Conservation (phyloP, 148 eudicot species). For the Diospyros lotus region DNA sequence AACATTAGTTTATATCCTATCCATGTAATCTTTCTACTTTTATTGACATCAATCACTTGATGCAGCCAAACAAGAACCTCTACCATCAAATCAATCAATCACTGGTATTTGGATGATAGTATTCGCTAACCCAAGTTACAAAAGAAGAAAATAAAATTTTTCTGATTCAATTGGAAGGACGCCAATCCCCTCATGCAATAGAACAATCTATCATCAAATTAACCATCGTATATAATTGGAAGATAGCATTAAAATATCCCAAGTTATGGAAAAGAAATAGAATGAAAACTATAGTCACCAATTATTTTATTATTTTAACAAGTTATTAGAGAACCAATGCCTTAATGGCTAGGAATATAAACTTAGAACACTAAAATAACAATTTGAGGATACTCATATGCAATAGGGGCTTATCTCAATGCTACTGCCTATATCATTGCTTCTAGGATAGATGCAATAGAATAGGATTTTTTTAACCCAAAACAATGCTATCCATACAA, state of each 20-base stretch:
- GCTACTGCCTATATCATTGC: too few relatives aligned
- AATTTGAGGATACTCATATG: too few relatives aligned
- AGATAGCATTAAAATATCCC: constrained; percentile 41
- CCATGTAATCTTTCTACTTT: constrained; percentile 63
- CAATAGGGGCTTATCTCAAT: too few relatives aligned
- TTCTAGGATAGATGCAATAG: too few relatives aligned
- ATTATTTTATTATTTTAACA: neutral
- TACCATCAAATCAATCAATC: neutral
- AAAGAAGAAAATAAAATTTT: too few relatives aligned
- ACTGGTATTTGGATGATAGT: too few relatives aligned
- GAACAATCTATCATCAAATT: constrained; percentile 33
- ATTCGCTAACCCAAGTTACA: too few relatives aligned
- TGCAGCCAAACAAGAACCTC: constrained; percentile 56
- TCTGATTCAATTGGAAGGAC: too few relatives aligned
- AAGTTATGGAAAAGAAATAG: neutral
- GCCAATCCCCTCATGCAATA: too few relatives aligned
- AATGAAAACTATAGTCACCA: neutral
- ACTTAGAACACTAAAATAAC: too few relatives aligned
- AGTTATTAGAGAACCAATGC: neutral
- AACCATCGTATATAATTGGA: constrained; percentile 42
- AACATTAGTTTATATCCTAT: constrained; percentile 39
- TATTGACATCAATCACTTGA: constrained; percentile 47
- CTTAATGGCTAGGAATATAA: neutral
- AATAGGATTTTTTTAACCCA: too few relatives aligned
- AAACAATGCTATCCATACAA: too few relatives aligned